These are phyloP conservation scores for Lactarius sanguifluus DNA, from an alignment of 768 basidiomycete genomes.

Conservation along the genomic window DNA sequence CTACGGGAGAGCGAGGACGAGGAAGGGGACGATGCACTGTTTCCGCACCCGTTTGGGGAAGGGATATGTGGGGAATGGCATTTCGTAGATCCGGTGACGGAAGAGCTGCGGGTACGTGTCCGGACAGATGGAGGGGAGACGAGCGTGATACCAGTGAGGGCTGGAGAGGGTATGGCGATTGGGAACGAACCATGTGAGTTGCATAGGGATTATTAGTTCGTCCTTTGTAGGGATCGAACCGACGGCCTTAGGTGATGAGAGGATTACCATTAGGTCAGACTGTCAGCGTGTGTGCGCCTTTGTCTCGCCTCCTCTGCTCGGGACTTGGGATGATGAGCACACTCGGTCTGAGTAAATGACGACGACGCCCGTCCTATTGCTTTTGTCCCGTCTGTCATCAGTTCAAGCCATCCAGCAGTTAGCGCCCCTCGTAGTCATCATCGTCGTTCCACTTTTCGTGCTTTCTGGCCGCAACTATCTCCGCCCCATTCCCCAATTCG, in stretches of 20 bases:
- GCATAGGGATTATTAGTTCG: constrained; percentile 26
- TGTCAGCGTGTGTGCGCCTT: not conserved
- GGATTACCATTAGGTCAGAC: not conserved
- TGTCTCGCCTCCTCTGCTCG: not conserved
- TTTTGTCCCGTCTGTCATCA: constrained; percentile 25
- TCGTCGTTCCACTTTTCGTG: constrained; percentile 43
- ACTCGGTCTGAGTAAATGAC: constrained; percentile 15
- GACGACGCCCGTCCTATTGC: constrained; percentile 15
- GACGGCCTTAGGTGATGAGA: not conserved
- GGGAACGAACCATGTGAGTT: constrained; percentile 39
- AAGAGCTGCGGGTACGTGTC: constrained; percentile 53
- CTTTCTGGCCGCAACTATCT: constrained; percentile 36
- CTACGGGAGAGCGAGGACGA: constrained; percentile 53
- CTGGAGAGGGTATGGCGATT: constrained; percentile 38
- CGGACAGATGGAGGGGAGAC: constrained; percentile 30
- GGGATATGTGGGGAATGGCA: constrained; percentile 68
- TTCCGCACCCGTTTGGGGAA: constrained; percentile 66
- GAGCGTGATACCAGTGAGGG: constrained; percentile 29
- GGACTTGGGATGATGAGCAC: not conserved
- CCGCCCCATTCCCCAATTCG: constrained; percentile 31
- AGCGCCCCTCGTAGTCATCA: constrained; percentile 54
- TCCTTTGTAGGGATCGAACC: not conserved
- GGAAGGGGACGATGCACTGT: constrained; percentile 65
- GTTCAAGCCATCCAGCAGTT: constrained; percentile 49
- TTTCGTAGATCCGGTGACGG: constrained; percentile 57